Percentiles rank a stretch among this genome's conserved stretches.
Conservation (phyloP, 371 early-diverging fungal genomes). For the Apophysomyces trapeziformis region DNA sequence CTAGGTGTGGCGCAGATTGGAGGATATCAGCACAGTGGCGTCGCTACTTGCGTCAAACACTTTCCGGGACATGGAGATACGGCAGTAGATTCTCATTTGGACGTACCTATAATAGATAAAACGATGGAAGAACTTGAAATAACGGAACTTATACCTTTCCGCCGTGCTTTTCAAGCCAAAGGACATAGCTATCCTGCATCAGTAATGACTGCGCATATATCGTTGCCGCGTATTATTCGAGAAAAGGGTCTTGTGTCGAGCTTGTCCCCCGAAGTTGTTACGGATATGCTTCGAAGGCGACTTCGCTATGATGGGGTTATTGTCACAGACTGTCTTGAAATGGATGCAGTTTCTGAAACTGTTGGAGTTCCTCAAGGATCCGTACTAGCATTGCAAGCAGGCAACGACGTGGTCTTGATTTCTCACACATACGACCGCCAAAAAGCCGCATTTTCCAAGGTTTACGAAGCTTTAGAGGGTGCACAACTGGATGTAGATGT, state of each 20-base stretch:
- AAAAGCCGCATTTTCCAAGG: constrained; percentile 23
- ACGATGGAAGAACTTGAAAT: constrained; percentile 34
- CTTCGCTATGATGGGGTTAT: constrained; percentile 48
- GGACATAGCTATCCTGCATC: constrained; percentile 37
- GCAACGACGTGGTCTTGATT: constrained; percentile 54
- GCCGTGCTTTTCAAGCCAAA: constrained; percentile 20
- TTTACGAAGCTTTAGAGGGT: constrained; percentile 22
- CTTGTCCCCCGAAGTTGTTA: constrained; percentile 42
- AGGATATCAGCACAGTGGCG: constrained; percentile 37
- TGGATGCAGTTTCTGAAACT: constrained; percentile 53
- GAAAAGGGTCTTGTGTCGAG: constrained; percentile 30
- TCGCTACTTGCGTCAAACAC: constrained; percentile 48
- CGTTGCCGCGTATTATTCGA: constrained; percentile 36
- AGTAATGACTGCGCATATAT: constrained; percentile 54
- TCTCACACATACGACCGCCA: constrained; percentile 46
- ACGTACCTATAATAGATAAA: constrained; percentile 55
- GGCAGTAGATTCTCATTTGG: constrained; percentile 51
- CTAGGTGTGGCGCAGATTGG: constrained; percentile 46
- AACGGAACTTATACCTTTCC: constrained; percentile 47
- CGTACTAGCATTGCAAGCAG: constrained; percentile 48
- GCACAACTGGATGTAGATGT: constrained; percentile 17
- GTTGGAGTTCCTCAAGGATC: constrained; percentile 40
- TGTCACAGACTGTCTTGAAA: constrained; percentile 57
- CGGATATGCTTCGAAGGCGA: constrained; percentile 34
- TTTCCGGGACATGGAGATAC: constrained; percentile 62